Evolutionary conservation across 352 stramenopile genomes (phyloP).

Genomic region (Phytophthora pluvialis): DNA sequence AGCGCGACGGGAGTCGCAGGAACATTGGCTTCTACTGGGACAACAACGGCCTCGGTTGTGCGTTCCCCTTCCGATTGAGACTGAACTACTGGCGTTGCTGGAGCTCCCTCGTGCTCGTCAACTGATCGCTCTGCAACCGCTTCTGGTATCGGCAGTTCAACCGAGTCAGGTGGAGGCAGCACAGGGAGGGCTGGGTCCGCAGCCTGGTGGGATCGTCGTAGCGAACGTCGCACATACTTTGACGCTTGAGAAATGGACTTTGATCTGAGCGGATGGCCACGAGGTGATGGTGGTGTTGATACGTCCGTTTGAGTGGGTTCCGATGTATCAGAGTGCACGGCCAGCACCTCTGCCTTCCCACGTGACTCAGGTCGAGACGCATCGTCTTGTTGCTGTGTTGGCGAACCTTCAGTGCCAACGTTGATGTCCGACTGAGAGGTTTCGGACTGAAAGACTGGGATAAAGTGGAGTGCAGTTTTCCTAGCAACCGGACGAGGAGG

Average conservation of each 20-base stretch:
- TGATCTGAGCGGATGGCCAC: background rate
- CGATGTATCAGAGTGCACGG: background rate
- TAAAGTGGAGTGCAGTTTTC: constrained; percentile 17
- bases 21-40: background rate
- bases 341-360: background rate
- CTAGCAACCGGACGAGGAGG: constrained; percentile 5
- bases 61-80: constrained; percentile 31
- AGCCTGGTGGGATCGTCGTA: constrained; percentile 9
- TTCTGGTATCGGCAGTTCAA: constrained; percentile 17
- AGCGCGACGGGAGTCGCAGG: background rate
- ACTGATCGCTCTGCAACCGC: constrained; percentile 3
- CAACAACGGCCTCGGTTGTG: constrained; percentile 22
- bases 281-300: background rate
- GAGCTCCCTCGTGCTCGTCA: constrained; percentile 1
- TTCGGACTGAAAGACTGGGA: constrained; percentile 17
- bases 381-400: background rate
- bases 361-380: background rate
- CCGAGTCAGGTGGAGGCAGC: background rate
- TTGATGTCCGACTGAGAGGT: constrained; percentile 2
- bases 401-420: background rate
- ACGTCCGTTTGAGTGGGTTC: background rate
- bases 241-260: constrained; percentile 12
- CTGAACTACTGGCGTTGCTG: background rate
- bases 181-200: constrained; percentile 3
- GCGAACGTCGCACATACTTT: constrained; percentile 23